These are phyloP conservation scores for Nitzschia putrida DNA, from an alignment of 108 stramenopile species.

Conservation along the genomic window DNA sequence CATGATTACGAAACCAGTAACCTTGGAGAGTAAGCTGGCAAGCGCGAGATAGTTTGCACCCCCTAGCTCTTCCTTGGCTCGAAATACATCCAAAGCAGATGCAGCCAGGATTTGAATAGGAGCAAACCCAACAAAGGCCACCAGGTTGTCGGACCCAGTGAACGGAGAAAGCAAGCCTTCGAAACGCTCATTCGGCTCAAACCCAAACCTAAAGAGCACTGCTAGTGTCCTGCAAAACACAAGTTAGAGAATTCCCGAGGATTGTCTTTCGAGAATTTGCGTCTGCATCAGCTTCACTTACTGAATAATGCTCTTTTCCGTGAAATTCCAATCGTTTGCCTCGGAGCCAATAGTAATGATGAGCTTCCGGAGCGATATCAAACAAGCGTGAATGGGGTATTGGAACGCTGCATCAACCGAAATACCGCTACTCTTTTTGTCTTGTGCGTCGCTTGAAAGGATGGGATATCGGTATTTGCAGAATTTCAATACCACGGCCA, in stretches of 20 bases:
- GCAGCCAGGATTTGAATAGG: conserved; percentile 74
- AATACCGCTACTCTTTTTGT: conserved; percentile 32
- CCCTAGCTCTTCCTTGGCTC: conserved; percentile 21
- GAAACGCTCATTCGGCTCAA: conserved; percentile 82
- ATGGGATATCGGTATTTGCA: conserved; percentile 58
- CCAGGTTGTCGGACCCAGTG: conserved; percentile 35
- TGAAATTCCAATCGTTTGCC: neutral
- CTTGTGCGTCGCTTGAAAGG: conserved; percentile 12
- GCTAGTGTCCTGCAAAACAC: conserved; percentile 38
- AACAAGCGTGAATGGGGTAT: conserved; percentile 70
- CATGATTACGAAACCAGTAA: conserved; percentile 46
- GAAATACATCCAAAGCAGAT: conserved; percentile 46
- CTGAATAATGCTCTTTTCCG: neutral
- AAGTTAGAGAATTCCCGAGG: neutral
- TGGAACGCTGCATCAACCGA: conserved; percentile 59
- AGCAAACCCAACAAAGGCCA: conserved; percentile 64
- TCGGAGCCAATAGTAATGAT: conserved; percentile 24
- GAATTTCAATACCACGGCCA: conserved; percentile 49
- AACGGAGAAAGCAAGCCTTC: conserved; percentile 44
- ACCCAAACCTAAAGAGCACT: conserved; percentile 57
- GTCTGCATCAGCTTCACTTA: conserved; percentile 3
- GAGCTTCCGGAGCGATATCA: conserved; percentile 48
- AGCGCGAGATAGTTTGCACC: conserved; percentile 26
- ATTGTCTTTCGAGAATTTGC: neutral
- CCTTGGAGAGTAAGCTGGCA: conserved; percentile 37